Evolutionary conservation across 176 grass and related monocot genomes (phyloP).

Genomic region (Phyllostachys edulis): DNA sequence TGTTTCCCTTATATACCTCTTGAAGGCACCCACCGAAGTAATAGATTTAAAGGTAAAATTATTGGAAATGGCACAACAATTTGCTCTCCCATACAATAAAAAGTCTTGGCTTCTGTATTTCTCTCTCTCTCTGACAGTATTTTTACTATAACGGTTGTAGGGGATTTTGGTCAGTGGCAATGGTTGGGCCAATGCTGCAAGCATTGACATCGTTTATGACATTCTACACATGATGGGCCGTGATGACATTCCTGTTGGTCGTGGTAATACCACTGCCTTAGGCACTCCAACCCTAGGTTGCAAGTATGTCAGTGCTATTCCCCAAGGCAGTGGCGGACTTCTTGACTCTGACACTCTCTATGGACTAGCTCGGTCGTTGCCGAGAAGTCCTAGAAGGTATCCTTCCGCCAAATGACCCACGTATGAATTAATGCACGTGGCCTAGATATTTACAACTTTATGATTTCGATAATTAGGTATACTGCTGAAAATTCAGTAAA

Average conservation of each 20-base stretch:
- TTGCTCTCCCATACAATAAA: conserved; percentile 1
- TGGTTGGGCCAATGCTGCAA: conserved; percentile 85
- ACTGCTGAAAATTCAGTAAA: conserved; percentile 77
- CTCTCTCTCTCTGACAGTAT: not conserved
- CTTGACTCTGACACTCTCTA: conserved; percentile 75
- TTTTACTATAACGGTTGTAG: conserved; percentile 38
- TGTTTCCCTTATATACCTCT: conserved; percentile 79
- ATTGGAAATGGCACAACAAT: not conserved
- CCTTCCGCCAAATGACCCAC: conserved; percentile 19
- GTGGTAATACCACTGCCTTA: conserved; percentile 68
- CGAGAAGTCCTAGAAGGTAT: conserved; percentile 89
- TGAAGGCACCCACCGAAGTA: conserved; percentile 71
- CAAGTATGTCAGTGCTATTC: conserved; percentile 66
- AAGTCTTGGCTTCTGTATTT: not conserved
- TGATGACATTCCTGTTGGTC: conserved; percentile 86
- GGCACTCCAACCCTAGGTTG: conserved; percentile 61
- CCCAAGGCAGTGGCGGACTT: conserved; percentile 67
- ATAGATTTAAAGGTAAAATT: conserved; percentile 73
- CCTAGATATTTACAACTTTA: not conserved
- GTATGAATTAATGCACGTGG: not conserved
- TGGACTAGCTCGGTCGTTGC: conserved; percentile 68
- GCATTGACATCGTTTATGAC: conserved; percentile 78
- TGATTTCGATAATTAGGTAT: conserved; percentile 49
- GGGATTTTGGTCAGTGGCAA: conserved; percentile 70
- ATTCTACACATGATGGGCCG: conserved; percentile 92